Conservation (phyloP, 2,329 filamentous ascomycete genomes). For the Hypoxylon sp. region DNA sequence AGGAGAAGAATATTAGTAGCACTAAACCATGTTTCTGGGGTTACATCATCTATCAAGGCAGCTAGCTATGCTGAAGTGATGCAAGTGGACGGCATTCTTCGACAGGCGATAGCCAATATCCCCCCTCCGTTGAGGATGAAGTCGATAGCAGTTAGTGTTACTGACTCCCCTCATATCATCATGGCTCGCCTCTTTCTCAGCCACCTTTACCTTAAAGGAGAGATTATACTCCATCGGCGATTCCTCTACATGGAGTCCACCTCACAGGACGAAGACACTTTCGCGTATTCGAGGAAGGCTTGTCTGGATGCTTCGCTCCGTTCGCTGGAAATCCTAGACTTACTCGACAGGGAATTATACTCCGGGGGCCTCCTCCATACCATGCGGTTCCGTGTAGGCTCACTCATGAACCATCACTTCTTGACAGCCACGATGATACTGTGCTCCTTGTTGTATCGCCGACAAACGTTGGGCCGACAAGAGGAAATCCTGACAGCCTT, state of each 20-base stretch:
- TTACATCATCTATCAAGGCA: constrained; percentile 10
- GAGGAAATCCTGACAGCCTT: constrained; percentile 12
- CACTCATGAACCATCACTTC: constrained; percentile 21
- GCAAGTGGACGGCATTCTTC: constrained; percentile 17
- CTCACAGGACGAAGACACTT: constrained; percentile 12
- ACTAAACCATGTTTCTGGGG: constrained; percentile 6
- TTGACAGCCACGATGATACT: constrained; percentile 20
- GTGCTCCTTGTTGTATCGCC: constrained; percentile 9
- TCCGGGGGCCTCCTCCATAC: constrained; percentile 15
- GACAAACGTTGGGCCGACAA: constrained; percentile 11
- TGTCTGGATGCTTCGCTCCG: constrained; percentile 13
- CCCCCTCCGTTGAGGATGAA: constrained; percentile 15
- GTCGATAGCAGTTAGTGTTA: constrained; percentile 15
- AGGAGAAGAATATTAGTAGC: constrained; percentile 22
- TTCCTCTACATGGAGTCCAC: constrained; percentile 11
- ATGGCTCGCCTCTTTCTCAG: constrained; percentile 20
- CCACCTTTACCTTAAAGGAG: constrained; percentile 18
- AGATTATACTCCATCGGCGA: constrained; percentile 17
- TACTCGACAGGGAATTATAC: constrained; percentile 14
- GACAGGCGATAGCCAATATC: constrained; percentile 13
- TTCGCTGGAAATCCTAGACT: constrained; percentile 14
- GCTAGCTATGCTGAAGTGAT: constrained; percentile 17
- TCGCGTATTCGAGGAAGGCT: constrained; percentile 15
- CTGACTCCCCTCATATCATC: constrained; percentile 17
- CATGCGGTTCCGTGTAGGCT: constrained; percentile 20